Conservation (phyloP, 352 stramenopile genomes). For the Phytopythium delawarense region DNA sequence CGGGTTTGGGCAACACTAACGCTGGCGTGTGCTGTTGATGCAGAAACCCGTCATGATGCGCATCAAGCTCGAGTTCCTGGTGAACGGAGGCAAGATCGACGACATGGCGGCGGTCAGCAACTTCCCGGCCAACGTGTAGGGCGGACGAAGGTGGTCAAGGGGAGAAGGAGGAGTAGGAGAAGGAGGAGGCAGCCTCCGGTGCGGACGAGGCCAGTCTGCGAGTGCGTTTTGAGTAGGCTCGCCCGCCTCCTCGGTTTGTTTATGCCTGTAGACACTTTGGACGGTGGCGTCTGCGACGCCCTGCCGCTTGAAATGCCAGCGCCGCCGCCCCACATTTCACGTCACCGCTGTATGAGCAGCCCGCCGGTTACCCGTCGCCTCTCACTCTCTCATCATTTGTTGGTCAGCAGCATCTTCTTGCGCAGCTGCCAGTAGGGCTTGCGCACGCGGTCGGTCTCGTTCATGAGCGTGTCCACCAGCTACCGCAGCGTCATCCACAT, state of each 20-base stretch:
- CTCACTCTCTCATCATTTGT: not conserved
- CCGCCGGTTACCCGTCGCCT: not conserved
- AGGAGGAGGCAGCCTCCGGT: not conserved
- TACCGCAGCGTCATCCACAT: conserved; percentile 12
- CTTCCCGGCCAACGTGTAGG: conserved; percentile 72
- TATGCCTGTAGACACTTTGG: conserved; percentile 18
- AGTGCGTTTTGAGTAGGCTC: not conserved
- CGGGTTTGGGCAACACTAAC: not conserved
- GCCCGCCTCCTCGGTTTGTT: conserved; percentile 1
- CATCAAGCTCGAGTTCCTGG: conserved; percentile 79
- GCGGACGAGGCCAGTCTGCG: conserved; percentile 1
- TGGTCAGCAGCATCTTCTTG: conserved; percentile 22
- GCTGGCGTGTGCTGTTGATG: conserved; percentile 7
- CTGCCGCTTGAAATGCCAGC: not conserved
- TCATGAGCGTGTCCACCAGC: conserved; percentile 64
- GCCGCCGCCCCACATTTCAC: not conserved
- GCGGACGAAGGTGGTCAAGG: conserved; percentile 6
- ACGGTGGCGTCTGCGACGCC: not conserved
- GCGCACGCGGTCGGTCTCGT: conserved; percentile 67
- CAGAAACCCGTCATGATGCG: conserved; percentile 88
- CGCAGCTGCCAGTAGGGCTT: conserved; percentile 76
- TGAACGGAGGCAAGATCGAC: conserved; percentile 82
- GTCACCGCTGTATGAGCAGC: not conserved
- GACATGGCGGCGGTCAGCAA: conserved; percentile 79
- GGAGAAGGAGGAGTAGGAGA: not conserved